Evolutionary conservation across 345 rosid species (phyloP).

Genomic region (Excoecaria cochinchinensis): DNA sequence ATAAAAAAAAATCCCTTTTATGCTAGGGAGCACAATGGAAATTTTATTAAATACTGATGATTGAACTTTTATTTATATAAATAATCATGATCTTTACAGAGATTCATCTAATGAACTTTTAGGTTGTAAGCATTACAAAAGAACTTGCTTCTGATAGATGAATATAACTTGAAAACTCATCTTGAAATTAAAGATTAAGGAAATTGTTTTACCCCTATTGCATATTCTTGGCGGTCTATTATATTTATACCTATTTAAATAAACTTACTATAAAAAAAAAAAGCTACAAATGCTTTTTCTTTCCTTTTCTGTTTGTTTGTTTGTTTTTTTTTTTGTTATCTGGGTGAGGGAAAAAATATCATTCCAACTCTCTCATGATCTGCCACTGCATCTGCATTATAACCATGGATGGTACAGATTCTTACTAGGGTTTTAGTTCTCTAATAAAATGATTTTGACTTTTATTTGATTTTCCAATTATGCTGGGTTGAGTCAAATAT

Average conservation of each 20-base stretch:
- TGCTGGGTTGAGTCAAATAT: background rate
- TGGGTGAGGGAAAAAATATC: background rate
- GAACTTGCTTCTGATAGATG: background rate
- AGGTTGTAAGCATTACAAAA: background rate
- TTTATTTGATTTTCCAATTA: background rate
- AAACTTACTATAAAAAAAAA: background rate
- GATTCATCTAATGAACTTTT: background rate
- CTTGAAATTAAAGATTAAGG: background rate
- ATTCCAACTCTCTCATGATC: background rate
- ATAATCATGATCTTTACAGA: background rate
- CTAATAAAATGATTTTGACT: background rate
- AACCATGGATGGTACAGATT: background rate
- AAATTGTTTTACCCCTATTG: too few relatives aligned
- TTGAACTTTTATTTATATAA: background rate
- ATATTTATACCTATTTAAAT: background rate
- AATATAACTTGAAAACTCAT: background rate
- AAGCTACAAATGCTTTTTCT: background rate
- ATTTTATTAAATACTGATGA: background rate
- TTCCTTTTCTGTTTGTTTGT: background rate
- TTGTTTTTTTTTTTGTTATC: background rate
- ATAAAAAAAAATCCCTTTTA: background rate
- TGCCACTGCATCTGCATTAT: background rate
- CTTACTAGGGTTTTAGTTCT: background rate
- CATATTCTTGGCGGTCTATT: background rate
- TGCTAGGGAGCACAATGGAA: background rate